Evolutionary conservation across 257 asterid genomes (phyloP).

Genomic region (Cruciata laevipes): DNA sequence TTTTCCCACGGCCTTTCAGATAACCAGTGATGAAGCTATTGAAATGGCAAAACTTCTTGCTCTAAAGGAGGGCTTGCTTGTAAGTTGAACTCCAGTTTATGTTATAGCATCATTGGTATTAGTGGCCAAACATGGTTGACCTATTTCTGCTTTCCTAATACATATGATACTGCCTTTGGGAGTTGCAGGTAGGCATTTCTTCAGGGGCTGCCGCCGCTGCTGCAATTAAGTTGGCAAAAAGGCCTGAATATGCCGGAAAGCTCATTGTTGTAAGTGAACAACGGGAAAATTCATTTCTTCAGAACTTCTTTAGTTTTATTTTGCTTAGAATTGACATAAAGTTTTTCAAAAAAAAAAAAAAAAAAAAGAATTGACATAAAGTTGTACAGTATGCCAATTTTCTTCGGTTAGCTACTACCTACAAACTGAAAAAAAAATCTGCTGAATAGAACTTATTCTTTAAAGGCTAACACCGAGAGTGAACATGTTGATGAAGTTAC

Average conservation of each 20-base stretch:
- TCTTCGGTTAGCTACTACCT: neutral
- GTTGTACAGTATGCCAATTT: neutral
- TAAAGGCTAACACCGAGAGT: neutral
- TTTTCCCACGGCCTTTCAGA: slow-evolving; percentile 12
- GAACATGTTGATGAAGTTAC: neutral
- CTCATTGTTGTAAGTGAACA: slow-evolving; percentile 41
- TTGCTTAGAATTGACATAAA: neutral
- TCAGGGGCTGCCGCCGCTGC: slow-evolving; percentile 63
- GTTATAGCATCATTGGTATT: neutral
- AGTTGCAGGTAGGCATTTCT: slow-evolving; percentile 46
- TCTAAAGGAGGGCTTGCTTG: slow-evolving; percentile 46
- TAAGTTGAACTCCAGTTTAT: slow-evolving; percentile 14
- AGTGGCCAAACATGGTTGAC: neutral
- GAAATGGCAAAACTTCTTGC: slow-evolving; percentile 47
- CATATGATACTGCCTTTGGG: neutral
- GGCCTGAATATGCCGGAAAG: slow-evolving; percentile 47
- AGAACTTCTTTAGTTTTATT: neutral
- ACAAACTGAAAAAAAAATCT: neutral
- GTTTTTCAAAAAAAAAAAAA: too few species aligned
- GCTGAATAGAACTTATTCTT: neutral
- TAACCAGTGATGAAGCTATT: slow-evolving; percentile 48
- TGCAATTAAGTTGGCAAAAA: slow-evolving; percentile 40
- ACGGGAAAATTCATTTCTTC: neutral
- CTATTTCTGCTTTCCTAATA: neutral
- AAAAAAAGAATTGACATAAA: neutral